Evolutionary conservation across 192 early-diverging fungal genomes (phyloP), one percentile per base, ranked within the genome.

Genomic region (Coemansia asiatica): DNA sequence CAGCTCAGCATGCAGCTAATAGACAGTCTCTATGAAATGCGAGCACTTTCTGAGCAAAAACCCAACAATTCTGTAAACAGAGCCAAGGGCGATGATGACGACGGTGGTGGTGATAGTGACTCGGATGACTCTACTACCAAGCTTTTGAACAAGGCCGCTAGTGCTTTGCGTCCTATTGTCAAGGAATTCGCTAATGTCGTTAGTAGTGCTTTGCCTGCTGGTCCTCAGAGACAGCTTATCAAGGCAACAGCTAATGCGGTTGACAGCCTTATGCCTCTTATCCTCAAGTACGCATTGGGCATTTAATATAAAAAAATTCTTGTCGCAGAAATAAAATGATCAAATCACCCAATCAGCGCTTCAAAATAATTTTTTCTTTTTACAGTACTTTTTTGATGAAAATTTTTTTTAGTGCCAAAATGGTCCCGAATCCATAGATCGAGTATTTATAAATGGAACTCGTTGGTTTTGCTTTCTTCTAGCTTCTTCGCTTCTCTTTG

Each of bases 271-370:
- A 35, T 79, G 31, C 77, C 77, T 10, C 62, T 79, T 0, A 79
- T 79, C 38, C 68, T 79, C 35, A 79, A 79, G 57, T 79, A 79
- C 55, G 77, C 77, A 0, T 26, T 79, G 0, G 77, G 77, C 10
- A 59, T 73, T 8, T 79, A 67, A 54, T 18, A 23, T 61, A 16
- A 18, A 48, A 19, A 35, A 40, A 62, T 63, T 33, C n/a, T 9
- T 0, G 35, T 36, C 35, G 13, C 1, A 36, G 35, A 36, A 0
- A 36, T 1, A n/a, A n/a, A 12, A 6, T 36, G 35, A 36, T 36
- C 35, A 36, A 15, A 55, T 55, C 53, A 55, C 19, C 8, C 13
- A 26, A 55, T 55, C 53, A 55, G n/a, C n/a, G 13, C 12, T 26
- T 55, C 6, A 50, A 50, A 16, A 16, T 50, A 16, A 6, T 18